phyloP scores from a whole-genome alignment of 495 filamentous ascomycete genomes.

The Filosporella fistucella region DNA sequence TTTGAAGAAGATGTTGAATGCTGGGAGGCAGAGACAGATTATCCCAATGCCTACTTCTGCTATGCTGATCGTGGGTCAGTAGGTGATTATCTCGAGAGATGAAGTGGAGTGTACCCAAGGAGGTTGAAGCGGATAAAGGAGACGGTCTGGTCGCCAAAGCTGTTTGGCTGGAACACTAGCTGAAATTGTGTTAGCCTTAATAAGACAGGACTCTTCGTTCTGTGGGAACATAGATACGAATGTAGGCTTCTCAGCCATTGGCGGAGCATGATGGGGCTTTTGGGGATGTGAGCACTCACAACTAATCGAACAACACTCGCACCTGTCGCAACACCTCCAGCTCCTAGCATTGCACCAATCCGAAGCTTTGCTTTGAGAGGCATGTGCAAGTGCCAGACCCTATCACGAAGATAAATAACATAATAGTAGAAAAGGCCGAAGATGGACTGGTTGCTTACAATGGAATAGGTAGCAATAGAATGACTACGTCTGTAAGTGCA shows the following conservation, averaged over 20 bases:
- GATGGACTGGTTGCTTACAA: no score
- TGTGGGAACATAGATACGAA: no score
- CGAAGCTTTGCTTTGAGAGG: slow-evolving; percentile 38
- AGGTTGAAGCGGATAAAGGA: slow-evolving; percentile 1
- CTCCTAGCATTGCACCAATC: slow-evolving; percentile 38
- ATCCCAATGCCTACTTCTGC: not conserved
- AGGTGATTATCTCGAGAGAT: not conserved
- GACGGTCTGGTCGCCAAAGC: not conserved
- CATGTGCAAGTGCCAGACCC: slow-evolving; percentile 43
- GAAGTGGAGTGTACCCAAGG: not conserved
- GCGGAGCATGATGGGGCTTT: no score
- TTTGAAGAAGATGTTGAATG: not conserved
- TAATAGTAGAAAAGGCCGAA: no score
- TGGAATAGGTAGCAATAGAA: slow-evolving; percentile 41
- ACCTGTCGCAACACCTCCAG: slow-evolving; percentile 41
- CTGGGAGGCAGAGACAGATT: not conserved
- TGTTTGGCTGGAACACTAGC: slow-evolving; percentile 30
- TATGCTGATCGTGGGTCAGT: not conserved
- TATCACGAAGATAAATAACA: no score
- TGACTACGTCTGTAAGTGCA: slow-evolving; percentile 40
- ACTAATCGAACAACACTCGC: slow-evolving; percentile 42
- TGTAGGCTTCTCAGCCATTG: no score
- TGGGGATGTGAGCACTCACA: no score
- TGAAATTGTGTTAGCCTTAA: no score
- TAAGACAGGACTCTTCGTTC: no score